These are phyloP conservation scores for Chloranthus sessilifolius DNA, from an alignment of 164 flowering plant species.

Conservation along the genomic window DNA sequence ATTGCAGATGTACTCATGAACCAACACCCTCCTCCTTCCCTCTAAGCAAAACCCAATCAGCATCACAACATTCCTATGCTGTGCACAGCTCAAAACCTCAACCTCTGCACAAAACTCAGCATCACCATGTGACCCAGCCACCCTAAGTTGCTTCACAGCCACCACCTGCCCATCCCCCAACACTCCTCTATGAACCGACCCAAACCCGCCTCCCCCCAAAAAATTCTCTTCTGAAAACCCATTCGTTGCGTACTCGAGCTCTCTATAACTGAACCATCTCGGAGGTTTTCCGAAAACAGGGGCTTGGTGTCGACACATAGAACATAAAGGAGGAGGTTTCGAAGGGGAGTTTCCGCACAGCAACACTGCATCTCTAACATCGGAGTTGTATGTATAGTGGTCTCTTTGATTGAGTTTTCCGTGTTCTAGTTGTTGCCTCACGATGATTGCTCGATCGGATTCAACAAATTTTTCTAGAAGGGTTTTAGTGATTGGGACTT, in stretches of 20 bases:
- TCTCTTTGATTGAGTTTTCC: constrained; percentile 14
- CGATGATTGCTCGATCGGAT: constrained; percentile 33
- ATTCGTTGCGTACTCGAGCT: constrained; percentile 72
- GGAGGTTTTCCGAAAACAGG: constrained; percentile 90
- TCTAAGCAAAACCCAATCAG: constrained; percentile 82
- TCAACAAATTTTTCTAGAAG: constrained; percentile 33
- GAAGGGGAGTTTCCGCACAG: constrained; percentile 41
- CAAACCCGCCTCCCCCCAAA: constrained; percentile 74
- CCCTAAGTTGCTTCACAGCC: constrained; percentile 78
- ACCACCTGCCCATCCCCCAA: constrained; percentile 70
- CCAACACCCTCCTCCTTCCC: constrained; percentile 53
- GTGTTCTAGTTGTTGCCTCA: constrained; percentile 5
- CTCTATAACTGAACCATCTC: constrained; percentile 50
- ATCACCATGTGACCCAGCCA: constrained; percentile 54
- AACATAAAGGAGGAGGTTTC: constrained; percentile 83
- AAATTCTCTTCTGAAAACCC: constrained; percentile 64
- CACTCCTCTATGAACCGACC: constrained; percentile 72
- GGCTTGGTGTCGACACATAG: constrained; percentile 67
- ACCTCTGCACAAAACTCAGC: constrained; percentile 84
- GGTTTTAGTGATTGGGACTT: constrained; percentile 19
- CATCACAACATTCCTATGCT: constrained; percentile 89
- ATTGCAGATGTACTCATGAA: constrained; percentile 91
- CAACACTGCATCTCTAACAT: constrained; percentile 52
- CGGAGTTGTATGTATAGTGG: constrained; percentile 22
- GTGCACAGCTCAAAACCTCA: constrained; percentile 82